Percentiles rank a stretch among this genome's conserved stretches.
Conservation (phyloP, 257 asterid species). For the Penstemon eatonii region DNA sequence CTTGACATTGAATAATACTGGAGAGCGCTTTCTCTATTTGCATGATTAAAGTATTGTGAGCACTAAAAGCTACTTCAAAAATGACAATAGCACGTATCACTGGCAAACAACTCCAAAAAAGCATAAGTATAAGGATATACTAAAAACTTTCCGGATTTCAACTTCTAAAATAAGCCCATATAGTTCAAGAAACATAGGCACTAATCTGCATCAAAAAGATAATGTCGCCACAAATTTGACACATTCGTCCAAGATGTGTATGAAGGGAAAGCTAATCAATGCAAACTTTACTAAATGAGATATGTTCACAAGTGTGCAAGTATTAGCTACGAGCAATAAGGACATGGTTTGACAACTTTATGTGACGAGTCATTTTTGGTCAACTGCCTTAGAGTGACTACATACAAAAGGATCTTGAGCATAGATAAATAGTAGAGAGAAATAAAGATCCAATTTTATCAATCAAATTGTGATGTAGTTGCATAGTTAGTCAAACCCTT, state of each 20-base stretch:
- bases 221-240: not conserved
- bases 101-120: too few relatives aligned
- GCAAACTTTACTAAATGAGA: not conserved
- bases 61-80: slow-evolving; percentile 12
- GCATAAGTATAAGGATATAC: not conserved
- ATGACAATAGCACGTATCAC: not conserved
- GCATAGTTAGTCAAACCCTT: not conserved
- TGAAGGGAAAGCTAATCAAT: not conserved
- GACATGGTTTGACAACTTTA: too few relatives aligned
- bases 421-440: not conserved
- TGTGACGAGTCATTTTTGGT: too few relatives aligned
- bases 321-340: not conserved
- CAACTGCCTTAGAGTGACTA: not conserved
- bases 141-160: not conserved
- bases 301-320: not conserved
- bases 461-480: not conserved
- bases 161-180: not conserved
- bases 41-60: not conserved
- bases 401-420: not conserved
- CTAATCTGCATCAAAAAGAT: not conserved
- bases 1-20: slow-evolving; percentile 5
- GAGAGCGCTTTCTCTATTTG: not conserved
- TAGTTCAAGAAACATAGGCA: not conserved
- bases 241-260: not conserved
- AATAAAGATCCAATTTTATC: not conserved